Conservation (phyloP, 1,284 basidiomycete species). For the Apiotrichum siamense region DNA sequence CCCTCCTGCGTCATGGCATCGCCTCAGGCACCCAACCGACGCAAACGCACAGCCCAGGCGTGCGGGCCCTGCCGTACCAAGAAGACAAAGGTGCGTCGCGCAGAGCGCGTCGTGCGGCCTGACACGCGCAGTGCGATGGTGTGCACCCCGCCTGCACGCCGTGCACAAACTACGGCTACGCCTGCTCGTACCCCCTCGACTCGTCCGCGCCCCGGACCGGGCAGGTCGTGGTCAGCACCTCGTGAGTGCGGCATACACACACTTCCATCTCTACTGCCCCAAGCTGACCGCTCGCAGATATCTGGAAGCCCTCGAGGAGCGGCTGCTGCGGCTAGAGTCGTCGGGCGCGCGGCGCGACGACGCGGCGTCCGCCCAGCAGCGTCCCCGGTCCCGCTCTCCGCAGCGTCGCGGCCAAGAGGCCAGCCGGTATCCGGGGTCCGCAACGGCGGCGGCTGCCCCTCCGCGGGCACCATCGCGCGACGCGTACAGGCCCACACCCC, state of each 20-base stretch:
- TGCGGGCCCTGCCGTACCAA: slow-evolving; percentile 16
- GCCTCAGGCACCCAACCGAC: slow-evolving; percentile 3
- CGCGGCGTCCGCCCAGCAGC: too few relatives aligned
- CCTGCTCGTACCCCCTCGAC: slow-evolving; percentile 15
- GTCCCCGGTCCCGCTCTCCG: too few relatives aligned
- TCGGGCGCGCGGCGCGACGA: too few relatives aligned
- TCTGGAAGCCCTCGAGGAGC: neutral
- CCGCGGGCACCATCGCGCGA: too few relatives aligned
- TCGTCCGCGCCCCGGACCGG: slow-evolving; percentile 7
- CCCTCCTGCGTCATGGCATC: too few relatives aligned
- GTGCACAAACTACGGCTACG: slow-evolving; percentile 10
- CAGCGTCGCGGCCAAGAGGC: too few relatives aligned
- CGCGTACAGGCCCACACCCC: too few relatives aligned
- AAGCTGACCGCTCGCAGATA: neutral
- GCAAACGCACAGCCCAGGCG: slow-evolving; percentile 16
- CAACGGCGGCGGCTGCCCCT: too few relatives aligned
- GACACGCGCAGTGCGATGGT: slow-evolving; percentile 17
- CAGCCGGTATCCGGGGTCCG: too few relatives aligned
- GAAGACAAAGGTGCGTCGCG: slow-evolving; percentile 15
- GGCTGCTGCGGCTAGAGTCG: too few relatives aligned
- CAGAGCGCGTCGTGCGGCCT: neutral
- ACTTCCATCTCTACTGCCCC: too few relatives aligned
- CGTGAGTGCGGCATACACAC: too few relatives aligned
- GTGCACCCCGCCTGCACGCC: slow-evolving; percentile 15
- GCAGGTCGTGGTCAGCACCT: slow-evolving; percentile 6